Evolutionary conservation across 2,329 filamentous ascomycete genomes (phyloP), one percentile per base, ranked within the genome.

Genomic region (Sordariomycetes sp.): DNA sequence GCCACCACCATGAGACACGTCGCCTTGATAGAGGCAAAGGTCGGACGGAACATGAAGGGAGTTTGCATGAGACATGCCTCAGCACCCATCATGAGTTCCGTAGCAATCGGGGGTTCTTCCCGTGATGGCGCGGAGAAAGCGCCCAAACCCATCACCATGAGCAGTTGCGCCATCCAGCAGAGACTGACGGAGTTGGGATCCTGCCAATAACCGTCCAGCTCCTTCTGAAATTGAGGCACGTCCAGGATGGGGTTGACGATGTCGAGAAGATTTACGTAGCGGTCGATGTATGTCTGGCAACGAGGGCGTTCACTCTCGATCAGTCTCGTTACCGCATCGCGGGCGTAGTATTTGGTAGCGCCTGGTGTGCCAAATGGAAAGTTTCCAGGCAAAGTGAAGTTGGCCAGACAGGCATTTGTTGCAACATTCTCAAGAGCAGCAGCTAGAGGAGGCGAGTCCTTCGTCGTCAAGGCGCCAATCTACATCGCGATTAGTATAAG

Each of bases 21-120:
- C 2, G 48, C 44, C 34, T 53, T 50, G 11, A 58, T 42, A 1
- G 49, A 44, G n/a, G 51, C 40, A 21, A 57, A 41, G 3, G 50
- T 57, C 7, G 55, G 55, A 3, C 55, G 53, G 31, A 57, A 57
- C 48, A 57, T 58, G 37, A 57, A 57, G 2, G 54, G 53, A 4
- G 55, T 59, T 41, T 59, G 54, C 48, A 55, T 54, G 5, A 59
- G 45, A 21, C 55, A 59, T 0, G 55, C 54, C 33, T 58, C 55
- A 8, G 55, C 50, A 4, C 53, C 55, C 46, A 57, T 52, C 51
- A 58, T 55, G 19, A 58, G 44, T 36, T 58, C 51, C 2, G 48
- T 54, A 3, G 53, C 55, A 14, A 48, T 43, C 17, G 50, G 48
- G 10, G 53, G 48, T 29, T 56, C 52, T 14, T 53, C 51, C 2